Evolutionary conservation across 257 asterid species (phyloP).

Genomic region (Paraleonurus japonicus): DNA sequence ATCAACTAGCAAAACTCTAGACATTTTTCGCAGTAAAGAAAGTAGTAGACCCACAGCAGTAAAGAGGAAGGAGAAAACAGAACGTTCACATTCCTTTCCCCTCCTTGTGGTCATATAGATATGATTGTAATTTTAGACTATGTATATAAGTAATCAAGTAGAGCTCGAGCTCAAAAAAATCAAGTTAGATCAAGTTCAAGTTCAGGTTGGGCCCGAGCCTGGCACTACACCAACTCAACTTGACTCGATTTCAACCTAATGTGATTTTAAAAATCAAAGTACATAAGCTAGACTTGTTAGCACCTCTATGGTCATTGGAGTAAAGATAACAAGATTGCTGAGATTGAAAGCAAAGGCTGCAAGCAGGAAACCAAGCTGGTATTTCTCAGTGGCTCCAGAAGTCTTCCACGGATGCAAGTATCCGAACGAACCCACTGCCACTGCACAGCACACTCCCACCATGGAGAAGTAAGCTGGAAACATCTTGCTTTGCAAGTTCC

Average conservation of each 20-base stretch:
- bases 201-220: background rate
- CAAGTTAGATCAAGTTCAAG: background rate
- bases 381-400: slow-evolving; percentile 64
- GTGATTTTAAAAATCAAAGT: background rate
- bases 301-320: slow-evolving; percentile 98
- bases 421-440: slow-evolving; percentile 72
- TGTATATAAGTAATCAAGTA: background rate
- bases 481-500: slow-evolving; percentile 96
- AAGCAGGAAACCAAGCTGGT: slow-evolving; percentile 82
- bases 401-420: slow-evolving; percentile 95
- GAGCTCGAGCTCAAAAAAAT: background rate
- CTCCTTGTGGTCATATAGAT: slow-evolving; percentile 5
- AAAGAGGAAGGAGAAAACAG: background rate
- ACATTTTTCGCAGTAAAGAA: background rate
- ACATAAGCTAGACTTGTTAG: background rate
- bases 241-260: background rate
- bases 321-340: slow-evolving; percentile 80
- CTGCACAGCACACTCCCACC: slow-evolving; percentile 97
- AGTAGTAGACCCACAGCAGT: background rate
- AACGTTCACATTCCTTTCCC: background rate
- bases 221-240: background rate
- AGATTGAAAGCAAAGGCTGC: slow-evolving; percentile 91
- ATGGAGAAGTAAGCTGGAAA: slow-evolving; percentile 94
- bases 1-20: background rate
- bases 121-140: background rate